Conservation (phyloP, 306 rosid genomes). For the Lathyrus oleraceus region DNA sequence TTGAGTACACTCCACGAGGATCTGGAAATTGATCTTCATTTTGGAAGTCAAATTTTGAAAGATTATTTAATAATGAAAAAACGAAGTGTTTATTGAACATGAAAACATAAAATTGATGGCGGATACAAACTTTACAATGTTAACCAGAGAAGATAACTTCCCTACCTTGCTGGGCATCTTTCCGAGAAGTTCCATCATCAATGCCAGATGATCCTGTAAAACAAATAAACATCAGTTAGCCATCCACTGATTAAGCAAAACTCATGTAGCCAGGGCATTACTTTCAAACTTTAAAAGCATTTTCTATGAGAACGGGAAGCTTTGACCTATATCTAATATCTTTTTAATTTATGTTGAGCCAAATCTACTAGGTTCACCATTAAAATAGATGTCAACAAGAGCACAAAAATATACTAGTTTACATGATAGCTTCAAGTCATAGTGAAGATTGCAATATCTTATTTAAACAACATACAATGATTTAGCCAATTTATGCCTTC, state of each 20-base stretch:
- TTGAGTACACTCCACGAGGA: background rate
- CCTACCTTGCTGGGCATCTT: constrained; percentile 29
- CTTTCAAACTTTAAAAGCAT: background rate
- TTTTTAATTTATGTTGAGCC: background rate
- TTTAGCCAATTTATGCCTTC: constrained; percentile 2
- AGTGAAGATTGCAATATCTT: background rate
- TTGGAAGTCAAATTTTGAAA: background rate
- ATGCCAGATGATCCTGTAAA: constrained; percentile 38
- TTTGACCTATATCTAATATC: background rate
- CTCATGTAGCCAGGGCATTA: background rate
- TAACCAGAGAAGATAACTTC: constrained; percentile 2
- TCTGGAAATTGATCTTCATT: constrained; percentile 8
- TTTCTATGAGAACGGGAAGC: constrained; percentile 4
- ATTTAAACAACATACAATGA: background rate
- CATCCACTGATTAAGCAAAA: background rate
- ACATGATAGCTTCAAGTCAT: background rate
- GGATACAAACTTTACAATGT: background rate
- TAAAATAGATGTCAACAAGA: background rate
- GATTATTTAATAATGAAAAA: background rate
- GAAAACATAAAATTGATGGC: background rate
- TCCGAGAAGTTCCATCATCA: constrained; percentile 44
- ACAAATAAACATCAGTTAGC: background rate
- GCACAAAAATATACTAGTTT: background rate
- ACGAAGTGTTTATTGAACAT: constrained; percentile 1
- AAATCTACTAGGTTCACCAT: constrained; percentile 8